Conservation (phyloP, 805 yeast species). For the Metschnikowia arizonensis region DNA sequence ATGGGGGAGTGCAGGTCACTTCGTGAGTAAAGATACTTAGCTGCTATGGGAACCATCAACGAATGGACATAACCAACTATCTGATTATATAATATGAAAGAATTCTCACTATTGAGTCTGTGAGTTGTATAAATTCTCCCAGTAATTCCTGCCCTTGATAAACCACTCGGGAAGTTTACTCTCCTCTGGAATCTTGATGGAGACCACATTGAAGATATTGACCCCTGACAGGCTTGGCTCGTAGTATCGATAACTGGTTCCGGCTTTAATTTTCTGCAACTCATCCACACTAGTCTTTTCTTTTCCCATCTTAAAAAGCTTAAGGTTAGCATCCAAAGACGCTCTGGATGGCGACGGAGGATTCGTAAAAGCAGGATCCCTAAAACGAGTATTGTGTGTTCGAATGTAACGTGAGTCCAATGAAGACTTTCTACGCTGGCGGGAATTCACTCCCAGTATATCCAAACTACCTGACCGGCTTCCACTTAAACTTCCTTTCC, state of each 20-base stretch:
- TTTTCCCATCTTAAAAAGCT: conserved; percentile 12
- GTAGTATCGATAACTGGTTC: conserved; percentile 37
- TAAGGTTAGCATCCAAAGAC: conserved; percentile 15
- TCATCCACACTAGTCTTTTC: conserved; percentile 9
- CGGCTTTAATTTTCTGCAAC: conserved; percentile 17
- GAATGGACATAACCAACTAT: too few species aligned
- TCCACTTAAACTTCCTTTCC: conserved; percentile 11
- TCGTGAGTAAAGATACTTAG: background rate
- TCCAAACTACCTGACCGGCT: conserved; percentile 24
- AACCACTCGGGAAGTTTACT: conserved; percentile 75
- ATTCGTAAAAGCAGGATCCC: conserved; percentile 16
- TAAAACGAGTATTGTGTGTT: conserved; percentile 20
- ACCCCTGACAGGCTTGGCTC: conserved; percentile 35
- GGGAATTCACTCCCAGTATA: conserved; percentile 1
- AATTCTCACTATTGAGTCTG: background rate
- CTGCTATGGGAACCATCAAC: too few species aligned
- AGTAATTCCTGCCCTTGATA: conserved; percentile 52
- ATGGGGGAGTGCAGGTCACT: conserved; percentile 4
- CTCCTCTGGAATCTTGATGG: conserved; percentile 57
- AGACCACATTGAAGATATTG: conserved; percentile 37
- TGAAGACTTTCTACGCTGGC: conserved; percentile 22
- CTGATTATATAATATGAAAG: too few species aligned
- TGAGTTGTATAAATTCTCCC: conserved; percentile 46
- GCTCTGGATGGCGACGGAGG: conserved; percentile 12
- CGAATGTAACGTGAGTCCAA: conserved; percentile 30